Evolutionary conservation across 2,329 filamentous ascomycete genomes (phyloP).

Genomic region (Taxawa tesnikishii): DNA sequence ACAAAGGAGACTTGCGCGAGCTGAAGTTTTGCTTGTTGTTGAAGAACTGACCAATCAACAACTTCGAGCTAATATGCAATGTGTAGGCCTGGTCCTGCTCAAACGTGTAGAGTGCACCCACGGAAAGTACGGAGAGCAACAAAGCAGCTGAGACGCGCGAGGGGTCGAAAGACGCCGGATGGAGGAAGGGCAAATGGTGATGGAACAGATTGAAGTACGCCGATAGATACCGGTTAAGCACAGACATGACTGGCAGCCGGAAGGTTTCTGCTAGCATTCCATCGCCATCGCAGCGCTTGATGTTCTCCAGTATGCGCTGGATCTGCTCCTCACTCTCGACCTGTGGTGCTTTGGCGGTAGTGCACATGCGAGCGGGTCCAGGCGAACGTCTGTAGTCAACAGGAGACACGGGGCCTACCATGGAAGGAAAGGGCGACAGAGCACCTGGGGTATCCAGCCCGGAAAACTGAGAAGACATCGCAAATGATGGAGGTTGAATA

Average conservation of each 20-base stretch:
- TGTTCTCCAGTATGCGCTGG: constrained; percentile 73
- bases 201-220: constrained; percentile 98
- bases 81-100: constrained; percentile 96
- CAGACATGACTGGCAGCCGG: constrained; percentile 66
- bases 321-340: constrained; percentile 76
- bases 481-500: constrained; percentile 37
- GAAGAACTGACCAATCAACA: constrained; percentile 90
- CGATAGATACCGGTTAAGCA: constrained; percentile 81
- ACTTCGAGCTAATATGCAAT: constrained; percentile 94
- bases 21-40: constrained; percentile 99
- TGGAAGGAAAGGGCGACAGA: constrained; percentile 58
- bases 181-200: constrained; percentile 89
- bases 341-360: constrained; percentile 62
- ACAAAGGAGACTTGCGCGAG: constrained; percentile 90
- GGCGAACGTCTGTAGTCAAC: constrained; percentile 60
- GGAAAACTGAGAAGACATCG: constrained; percentile 57
- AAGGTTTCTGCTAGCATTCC: constrained; percentile 79
- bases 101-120: constrained; percentile 91
- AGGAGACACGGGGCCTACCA: constrained; percentile 55
- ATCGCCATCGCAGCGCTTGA: constrained; percentile 68
- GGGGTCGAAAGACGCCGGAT: constrained; percentile 80
- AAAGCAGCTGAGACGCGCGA: constrained; percentile 70
- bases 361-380: constrained; percentile 52
- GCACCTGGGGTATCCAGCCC: constrained; percentile 59
- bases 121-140: constrained; percentile 80